A percentile compares a stretch with the other conserved stretches of the same genome.
phyloP scores from a whole-genome alignment of 129 eudicot species.

The Flaveria brownii region DNA sequence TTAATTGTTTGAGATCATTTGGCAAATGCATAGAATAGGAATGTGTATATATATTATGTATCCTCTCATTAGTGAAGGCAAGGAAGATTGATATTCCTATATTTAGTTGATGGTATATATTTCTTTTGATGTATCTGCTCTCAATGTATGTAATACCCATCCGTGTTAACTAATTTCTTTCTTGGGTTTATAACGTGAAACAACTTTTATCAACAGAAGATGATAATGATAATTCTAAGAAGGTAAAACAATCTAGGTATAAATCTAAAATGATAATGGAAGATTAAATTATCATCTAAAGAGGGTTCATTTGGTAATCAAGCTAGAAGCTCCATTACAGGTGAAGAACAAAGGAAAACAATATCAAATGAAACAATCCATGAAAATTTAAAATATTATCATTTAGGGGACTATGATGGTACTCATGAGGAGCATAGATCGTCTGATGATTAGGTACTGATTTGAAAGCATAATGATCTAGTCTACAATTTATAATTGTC shows the following conservation, averaged over 20 bases:
- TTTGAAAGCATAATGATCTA: neutral
- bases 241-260: constrained; percentile 2
- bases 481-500: neutral
- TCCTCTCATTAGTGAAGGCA: too few relatives aligned
- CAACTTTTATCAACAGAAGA: neutral
- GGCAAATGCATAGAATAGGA: too few relatives aligned
- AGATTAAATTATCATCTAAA: constrained; percentile 2
- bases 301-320: constrained; percentile 20
- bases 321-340: constrained; percentile 49
- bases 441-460: constrained; percentile 58
- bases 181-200: too few relatives aligned
- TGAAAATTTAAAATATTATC: constrained; percentile 19
- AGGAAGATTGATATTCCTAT: too few relatives aligned
- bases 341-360: constrained; percentile 44
- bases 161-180: too few relatives aligned
- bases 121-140: too few relatives aligned
- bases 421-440: constrained; percentile 56
- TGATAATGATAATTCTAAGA: neutral
- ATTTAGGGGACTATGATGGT: constrained; percentile 70
- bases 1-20: too few relatives aligned
- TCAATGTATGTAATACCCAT: too few relatives aligned
- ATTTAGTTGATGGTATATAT: too few relatives aligned
- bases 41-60: too few relatives aligned
- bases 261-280: constrained; percentile 22
- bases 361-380: constrained; percentile 29